A percentile compares a stretch with the other conserved stretches of the same genome.
phyloP scores from a whole-genome alignment of 768 basidiomycete species.

The Phaeotremella fagi region DNA sequence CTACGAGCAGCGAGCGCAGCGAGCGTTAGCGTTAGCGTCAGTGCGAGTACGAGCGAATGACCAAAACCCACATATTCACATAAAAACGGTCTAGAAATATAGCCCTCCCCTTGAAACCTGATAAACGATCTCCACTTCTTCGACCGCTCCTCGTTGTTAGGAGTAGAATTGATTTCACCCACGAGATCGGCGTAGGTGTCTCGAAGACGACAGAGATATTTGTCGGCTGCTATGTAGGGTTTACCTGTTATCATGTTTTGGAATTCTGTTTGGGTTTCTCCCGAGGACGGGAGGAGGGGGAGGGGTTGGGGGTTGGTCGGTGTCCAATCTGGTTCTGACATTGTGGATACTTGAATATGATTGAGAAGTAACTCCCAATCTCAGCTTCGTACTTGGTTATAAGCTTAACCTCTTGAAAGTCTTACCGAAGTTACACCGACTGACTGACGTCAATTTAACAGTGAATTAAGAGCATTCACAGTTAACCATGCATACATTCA shows the following conservation, averaged over 20 bases:
- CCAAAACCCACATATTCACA: conserved; percentile 38
- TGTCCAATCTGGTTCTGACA: too few relatives aligned
- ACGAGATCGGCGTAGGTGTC: conserved; percentile 14
- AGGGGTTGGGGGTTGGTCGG: neutral
- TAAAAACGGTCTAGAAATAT: conserved; percentile 22
- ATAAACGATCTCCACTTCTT: conserved; percentile 11
- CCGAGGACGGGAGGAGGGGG: neutral
- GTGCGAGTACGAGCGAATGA: too few relatives aligned
- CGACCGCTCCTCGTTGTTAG: conserved; percentile 17
- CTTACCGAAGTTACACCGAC: too few relatives aligned
- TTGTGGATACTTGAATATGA: too few relatives aligned
- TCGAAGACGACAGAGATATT: conserved; percentile 17
- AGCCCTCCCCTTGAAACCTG: conserved; percentile 7
- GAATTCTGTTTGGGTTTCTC: neutral
- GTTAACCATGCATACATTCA: too few relatives aligned
- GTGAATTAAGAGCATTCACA: too few relatives aligned
- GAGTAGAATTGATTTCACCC: conserved; percentile 21
- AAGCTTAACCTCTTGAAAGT: too few relatives aligned
- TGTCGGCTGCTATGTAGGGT: conserved; percentile 26
- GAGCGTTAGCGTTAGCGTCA: too few relatives aligned
- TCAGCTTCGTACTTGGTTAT: too few relatives aligned
- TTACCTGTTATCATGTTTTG: conserved; percentile 23
- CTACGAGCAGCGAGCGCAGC: conserved; percentile 17
- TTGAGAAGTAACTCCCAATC: too few relatives aligned
- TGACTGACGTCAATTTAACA: too few relatives aligned